Conservation (phyloP, 176 grass and related monocot genomes). For the Secale cereale region DNA sequence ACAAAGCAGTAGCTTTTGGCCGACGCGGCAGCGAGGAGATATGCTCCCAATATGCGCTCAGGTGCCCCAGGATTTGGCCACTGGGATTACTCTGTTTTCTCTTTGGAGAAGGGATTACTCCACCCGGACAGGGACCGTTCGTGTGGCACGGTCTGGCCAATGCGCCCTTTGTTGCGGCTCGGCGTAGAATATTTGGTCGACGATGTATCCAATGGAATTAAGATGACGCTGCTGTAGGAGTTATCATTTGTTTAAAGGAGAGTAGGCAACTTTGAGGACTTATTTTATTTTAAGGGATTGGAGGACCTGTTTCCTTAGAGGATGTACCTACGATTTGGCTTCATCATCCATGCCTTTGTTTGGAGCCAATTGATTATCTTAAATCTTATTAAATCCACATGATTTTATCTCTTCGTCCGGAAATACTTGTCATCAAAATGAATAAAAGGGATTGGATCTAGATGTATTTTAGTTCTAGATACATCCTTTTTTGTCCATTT, state of each 20-base stretch:
- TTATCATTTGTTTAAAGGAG: not conserved
- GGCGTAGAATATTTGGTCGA: not conserved
- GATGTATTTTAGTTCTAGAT: too few relatives aligned
- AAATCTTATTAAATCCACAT: too few relatives aligned
- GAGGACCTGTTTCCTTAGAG: too few relatives aligned
- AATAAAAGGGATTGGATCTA: too few relatives aligned
- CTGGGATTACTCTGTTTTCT: not conserved
- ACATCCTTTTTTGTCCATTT: too few relatives aligned
- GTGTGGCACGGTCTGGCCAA: not conserved
- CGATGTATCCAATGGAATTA: conserved; percentile 2
- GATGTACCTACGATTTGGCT: not conserved
- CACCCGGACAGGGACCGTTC: not conserved
- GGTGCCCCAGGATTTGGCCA: not conserved
- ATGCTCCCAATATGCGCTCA: not conserved
- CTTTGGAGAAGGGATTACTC: not conserved
- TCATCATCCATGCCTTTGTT: not conserved
- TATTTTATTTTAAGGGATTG: not conserved
- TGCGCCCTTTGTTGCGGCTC: not conserved
- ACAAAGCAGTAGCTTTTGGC: not conserved
- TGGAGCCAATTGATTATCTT: not conserved
- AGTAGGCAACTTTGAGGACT: not conserved
- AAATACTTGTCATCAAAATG: too few relatives aligned
- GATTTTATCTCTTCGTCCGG: too few relatives aligned
- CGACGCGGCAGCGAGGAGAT: not conserved
- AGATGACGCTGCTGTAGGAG: not conserved